These are phyloP conservation scores for Imleria badia DNA, from an alignment of 768 basidiomycete species.

Conservation along the genomic window DNA sequence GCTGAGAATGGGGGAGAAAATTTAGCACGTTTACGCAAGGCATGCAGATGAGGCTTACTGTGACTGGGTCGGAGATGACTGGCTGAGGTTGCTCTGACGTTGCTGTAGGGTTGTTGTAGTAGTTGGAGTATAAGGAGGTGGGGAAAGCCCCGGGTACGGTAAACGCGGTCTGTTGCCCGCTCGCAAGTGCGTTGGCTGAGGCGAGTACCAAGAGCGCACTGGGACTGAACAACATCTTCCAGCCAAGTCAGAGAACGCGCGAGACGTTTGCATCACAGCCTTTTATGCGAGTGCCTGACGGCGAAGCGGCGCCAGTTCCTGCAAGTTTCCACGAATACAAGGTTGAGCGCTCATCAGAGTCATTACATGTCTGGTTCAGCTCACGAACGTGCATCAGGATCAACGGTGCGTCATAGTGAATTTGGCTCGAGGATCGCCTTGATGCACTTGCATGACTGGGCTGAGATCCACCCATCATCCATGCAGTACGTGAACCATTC, in stretches of 20 bases:
- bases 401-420: too few species aligned
- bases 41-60: constrained; percentile 36
- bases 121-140: constrained; percentile 58
- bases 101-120: constrained; percentile 72
- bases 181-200: constrained; percentile 2
- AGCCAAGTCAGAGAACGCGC: not conserved
- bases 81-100: constrained; percentile 75
- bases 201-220: constrained; percentile 7
- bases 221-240: constrained; percentile 13
- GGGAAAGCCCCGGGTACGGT: constrained; percentile 65
- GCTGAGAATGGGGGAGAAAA: constrained; percentile 36
- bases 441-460: not conserved
- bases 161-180: constrained; percentile 32
- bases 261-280: not conserved
- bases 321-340: constrained; percentile 4
- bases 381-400: constrained; percentile 24
- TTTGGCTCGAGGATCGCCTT: not conserved
- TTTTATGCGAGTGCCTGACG: constrained; percentile 9
- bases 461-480: too few species aligned
- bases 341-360: not conserved
- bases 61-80: constrained; percentile 71
- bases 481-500: too few species aligned
- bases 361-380: not conserved
- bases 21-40: not conserved
- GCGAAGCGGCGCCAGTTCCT: not conserved